Percentiles rank a stretch among this genome's conserved stretches.
These are phyloP conservation scores for Xylariaceae sp. DNA, from an alignment of 2,329 filamentous ascomycete species.

Conservation along the genomic window DNA sequence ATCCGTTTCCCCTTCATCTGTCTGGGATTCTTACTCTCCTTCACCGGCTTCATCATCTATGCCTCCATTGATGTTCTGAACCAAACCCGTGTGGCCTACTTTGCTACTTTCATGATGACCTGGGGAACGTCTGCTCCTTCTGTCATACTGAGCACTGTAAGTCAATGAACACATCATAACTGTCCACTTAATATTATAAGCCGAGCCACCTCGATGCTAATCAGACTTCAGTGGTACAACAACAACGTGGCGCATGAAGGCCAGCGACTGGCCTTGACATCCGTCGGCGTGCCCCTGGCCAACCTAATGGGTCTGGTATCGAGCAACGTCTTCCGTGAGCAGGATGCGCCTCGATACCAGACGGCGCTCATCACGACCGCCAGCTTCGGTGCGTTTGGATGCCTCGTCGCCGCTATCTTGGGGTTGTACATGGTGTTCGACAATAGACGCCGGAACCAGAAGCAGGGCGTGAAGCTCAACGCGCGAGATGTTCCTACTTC, in stretches of 20 bases:
- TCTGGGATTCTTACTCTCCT: slow-evolving; percentile 66
- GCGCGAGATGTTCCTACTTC: slow-evolving; percentile 54
- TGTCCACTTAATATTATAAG: background rate
- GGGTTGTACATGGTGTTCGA: slow-evolving; percentile 61
- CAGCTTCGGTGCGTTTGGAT: slow-evolving; percentile 56
- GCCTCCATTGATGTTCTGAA: slow-evolving; percentile 60
- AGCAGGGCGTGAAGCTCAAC: slow-evolving; percentile 48
- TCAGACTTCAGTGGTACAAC: slow-evolving; percentile 57
- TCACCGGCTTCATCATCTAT: slow-evolving; percentile 74
- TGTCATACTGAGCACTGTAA: slow-evolving; percentile 50
- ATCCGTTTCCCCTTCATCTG: slow-evolving; percentile 69
- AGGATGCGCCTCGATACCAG: slow-evolving; percentile 61
- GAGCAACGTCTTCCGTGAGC: slow-evolving; percentile 60
- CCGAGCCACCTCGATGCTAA: slow-evolving; percentile 37
- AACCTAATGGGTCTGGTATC: slow-evolving; percentile 71
- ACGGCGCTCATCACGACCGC: slow-evolving; percentile 61
- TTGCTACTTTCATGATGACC: slow-evolving; percentile 75
- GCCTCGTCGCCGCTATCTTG: slow-evolving; percentile 48
- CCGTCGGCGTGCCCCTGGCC: slow-evolving; percentile 66
- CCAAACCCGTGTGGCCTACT: slow-evolving; percentile 64
- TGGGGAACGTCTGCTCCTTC: slow-evolving; percentile 72
- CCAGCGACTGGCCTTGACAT: slow-evolving; percentile 63
- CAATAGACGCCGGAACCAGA: slow-evolving; percentile 54
- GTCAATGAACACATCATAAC: background rate
- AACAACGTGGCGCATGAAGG: slow-evolving; percentile 78